Evolutionary conservation across 163 green algal species (phyloP), one percentile per base, ranked within the genome.

Genomic region (Coccomyxa subellipsoidea): DNA sequence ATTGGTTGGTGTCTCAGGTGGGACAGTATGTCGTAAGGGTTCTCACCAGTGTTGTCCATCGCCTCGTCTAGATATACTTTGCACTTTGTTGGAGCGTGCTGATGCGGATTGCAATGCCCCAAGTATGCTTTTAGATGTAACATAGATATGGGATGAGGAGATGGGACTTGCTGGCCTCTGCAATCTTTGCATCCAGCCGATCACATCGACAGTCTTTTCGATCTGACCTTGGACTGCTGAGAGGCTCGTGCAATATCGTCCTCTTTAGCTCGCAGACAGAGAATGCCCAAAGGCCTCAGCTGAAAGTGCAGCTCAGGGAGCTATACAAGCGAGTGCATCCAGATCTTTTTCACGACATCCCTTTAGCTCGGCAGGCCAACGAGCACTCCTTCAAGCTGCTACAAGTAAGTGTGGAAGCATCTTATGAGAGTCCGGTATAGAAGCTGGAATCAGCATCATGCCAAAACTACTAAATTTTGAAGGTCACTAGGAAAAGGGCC

Each of bases 241-340:
- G 3, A 59, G 3, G 21, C 23, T 59, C 1, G 21, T 59, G 47
- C 15, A 59, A 8, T 1, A 59, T 12, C 47, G 5, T 8, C 23
- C 23, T 18, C 47, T 59, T 27, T 18, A 21, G 47, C 47, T 59
- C 47, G 15, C 3, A 59, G 5, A 59, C 47, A 7, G 21, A 27
- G 47, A 18, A 18, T 27, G 15, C 15, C 47, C 15, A 59, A 7
- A 12, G 15, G 23, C 47, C 47, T 12, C 47, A 59, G 47, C 4
- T 59, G 47, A 59, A 59, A 8, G 47, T 59, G 2, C 47, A 59
- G 4, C 81, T 87, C 32, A 80, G 78, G 39, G 81, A 80, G 31
- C 31, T 87, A n/a, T 87, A 87, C 83, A 87, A 86, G 72, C 53
- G 54, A 21, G 70, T 86, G 7, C 83, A 87, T 77, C 83, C 83